Evolutionary conservation across 352 stramenopile species (phyloP), one percentile per base, ranked within the genome.

Genomic region (Globisporangium canariense): DNA sequence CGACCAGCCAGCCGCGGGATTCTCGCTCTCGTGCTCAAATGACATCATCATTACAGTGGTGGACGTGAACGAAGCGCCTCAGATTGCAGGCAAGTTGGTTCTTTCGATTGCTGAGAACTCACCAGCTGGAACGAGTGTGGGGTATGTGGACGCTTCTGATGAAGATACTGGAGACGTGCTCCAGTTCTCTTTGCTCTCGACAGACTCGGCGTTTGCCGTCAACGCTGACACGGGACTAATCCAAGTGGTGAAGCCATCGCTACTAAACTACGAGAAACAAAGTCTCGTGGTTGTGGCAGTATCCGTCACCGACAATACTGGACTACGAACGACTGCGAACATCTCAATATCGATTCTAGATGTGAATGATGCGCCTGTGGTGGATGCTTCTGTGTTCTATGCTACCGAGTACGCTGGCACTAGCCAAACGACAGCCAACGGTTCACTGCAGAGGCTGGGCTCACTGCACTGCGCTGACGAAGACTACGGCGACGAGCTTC

Each of bases 41-140:
- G 61, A 76, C 18, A 64, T 87, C 25, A 67, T 75, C 8, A 73
- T 89, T 25, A 71, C 54, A 20, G 68, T 89, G 47, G 64, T 84
- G 2, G 70, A 89, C 41, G 64, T 76, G 3, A 87, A 87, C 49
- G 80, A 89, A 73, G 63, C 67, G 4, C 80, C 80, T 25, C 58
- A 46, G 50, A 64, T 83, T 60, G 4, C 13, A 5, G 65, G 53
- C 3, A 56, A 18, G 0, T 28, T 36, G 7, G 32, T 11, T 32
- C 53, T 77, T 11, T 36, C 38, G 30, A 59, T 89, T 18, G 41
- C 55, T 40, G 80, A 89, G 47, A 74, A 64, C 47, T 43, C 58
- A 1, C 9, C 18, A 14, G 34, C 11, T 36, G 58, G 58, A 50
- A 69, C n/a, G 20, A 13, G 14, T 0, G 65, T 64, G 46, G 74